Conservation (phyloP, 1,139 yeast genomes). For the Yamadazyma diospyri region DNA sequence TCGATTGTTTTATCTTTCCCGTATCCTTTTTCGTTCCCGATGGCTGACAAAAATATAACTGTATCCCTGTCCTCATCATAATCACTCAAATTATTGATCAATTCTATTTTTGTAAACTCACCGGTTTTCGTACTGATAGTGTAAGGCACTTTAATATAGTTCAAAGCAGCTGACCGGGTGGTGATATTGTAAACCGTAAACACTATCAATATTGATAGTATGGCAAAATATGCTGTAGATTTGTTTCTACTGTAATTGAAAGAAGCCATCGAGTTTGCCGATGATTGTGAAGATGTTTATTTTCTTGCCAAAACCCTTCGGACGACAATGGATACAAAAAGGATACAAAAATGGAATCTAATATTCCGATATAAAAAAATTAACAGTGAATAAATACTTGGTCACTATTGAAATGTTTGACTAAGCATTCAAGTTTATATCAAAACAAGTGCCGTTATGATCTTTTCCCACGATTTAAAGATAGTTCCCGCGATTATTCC, state of each 20-base stretch:
- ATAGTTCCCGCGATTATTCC: no score
- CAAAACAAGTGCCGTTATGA: no score
- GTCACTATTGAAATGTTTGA: no score
- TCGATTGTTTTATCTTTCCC: conserved; percentile 23
- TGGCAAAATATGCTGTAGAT: background rate
- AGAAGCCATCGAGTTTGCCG: no score
- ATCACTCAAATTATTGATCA: conserved; percentile 10
- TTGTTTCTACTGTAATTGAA: background rate
- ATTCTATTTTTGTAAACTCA: conserved; percentile 10
- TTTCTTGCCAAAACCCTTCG: no score
- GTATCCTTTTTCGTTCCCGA: conserved; percentile 26
- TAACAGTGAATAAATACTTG: no score
- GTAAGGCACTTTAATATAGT: conserved; percentile 4
- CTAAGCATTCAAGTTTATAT: no score
- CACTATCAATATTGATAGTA: conserved; percentile 2
- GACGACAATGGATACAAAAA: no score
- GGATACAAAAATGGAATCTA: no score
- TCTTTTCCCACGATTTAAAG: no score
- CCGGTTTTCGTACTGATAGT: conserved; percentile 1
- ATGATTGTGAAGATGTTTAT: no score
- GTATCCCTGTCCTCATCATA: conserved; percentile 15
- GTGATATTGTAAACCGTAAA: conserved; percentile 4
- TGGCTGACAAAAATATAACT: conserved; percentile 21
- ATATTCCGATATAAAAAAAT: no score
- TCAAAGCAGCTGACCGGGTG: background rate